Base-by-base conservation (phyloP, 331 rosid genomes). In the Pyracantha coccinea region DNA sequence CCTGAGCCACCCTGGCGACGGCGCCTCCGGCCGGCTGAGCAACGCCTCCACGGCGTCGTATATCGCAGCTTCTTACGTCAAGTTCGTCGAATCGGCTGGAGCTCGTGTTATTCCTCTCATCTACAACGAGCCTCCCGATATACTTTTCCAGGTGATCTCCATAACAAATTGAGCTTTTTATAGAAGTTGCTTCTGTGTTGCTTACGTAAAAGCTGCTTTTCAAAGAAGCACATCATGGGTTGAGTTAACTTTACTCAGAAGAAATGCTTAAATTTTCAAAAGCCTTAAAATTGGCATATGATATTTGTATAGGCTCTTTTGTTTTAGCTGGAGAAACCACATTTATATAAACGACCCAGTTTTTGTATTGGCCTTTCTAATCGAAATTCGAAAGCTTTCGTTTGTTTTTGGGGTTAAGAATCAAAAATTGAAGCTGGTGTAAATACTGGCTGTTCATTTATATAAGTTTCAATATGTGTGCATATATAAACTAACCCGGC, bases 21-120 rank as follows among this genome's bases (percentile, higher is more conserved):
- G 97, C 4, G 88, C 89, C 45, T 83, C 96, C 19, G 94, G 91
- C 2, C 82, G 92, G 11, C 86, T 88, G 67, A 84, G 71, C 74
- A 91, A 89, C 72, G 91, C 86, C 55, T 75, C 94, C 14, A 66
- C 35, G n/a, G 87, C 85, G 31, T 90, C 96, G 8, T 81, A 85
- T 71, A 90, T 92, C 61, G 92, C 92, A 9, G 96, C 97, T 27
- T 90, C 97, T 7, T 92, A 92, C 58, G 96, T 92, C 14, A 92
- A 90, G 69, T 90, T 92, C 62, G 92, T 79, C 33, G 94, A 92
- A 65, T 83, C 94, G 45, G 45, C 14, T 10, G 45, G 45, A 38
- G 45, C 45, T 38, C 45, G 45, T 38, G 45, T 38, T 10, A 76
- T 90, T 83, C 96, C 97, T 24, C 88, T 92, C 23, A 83, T 92